Percentiles rank a stretch among this genome's conserved stretches.
These are phyloP conservation scores for Claviceps citrina DNA, from an alignment of 2,329 filamentous ascomycete genomes.

Conservation along the genomic window DNA sequence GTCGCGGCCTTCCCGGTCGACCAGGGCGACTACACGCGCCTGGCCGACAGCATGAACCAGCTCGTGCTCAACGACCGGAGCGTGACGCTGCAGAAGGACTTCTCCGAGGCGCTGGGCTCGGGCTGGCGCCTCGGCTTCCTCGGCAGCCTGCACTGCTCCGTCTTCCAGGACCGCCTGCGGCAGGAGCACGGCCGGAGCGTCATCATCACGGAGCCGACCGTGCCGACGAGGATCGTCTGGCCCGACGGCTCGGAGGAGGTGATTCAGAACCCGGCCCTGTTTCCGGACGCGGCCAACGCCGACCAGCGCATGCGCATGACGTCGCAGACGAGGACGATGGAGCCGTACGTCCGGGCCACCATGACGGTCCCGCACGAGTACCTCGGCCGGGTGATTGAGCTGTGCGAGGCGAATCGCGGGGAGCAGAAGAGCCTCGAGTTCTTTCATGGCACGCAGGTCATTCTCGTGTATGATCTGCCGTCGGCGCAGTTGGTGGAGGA, in stretches of 20 bases:
- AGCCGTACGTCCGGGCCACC: slow-evolving; percentile 54
- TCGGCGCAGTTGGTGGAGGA: slow-evolving; percentile 86
- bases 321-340: slow-evolving; percentile 30
- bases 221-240: slow-evolving; percentile 78
- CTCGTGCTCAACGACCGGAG: slow-evolving; percentile 89
- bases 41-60: slow-evolving; percentile 89
- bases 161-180: slow-evolving; percentile 87
- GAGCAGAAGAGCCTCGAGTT: slow-evolving; percentile 79
- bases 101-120: slow-evolving; percentile 80
- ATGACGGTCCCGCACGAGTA: slow-evolving; percentile 90
- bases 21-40: slow-evolving; percentile 67
- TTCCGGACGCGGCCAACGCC: slow-evolving; percentile 55
- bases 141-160: slow-evolving; percentile 95
- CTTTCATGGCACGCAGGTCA: slow-evolving; percentile 84
- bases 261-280: slow-evolving; percentile 74
- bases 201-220: slow-evolving; percentile 91
- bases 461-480: slow-evolving; percentile 81
- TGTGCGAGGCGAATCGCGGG: slow-evolving; percentile 81
- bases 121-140: slow-evolving; percentile 91
- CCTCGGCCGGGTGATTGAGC: slow-evolving; percentile 81
- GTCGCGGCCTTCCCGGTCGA: slow-evolving; percentile 93
- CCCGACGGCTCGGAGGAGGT: slow-evolving; percentile 61
- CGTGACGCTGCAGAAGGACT: slow-evolving; percentile 85
- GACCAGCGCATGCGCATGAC: slow-evolving; percentile 29
- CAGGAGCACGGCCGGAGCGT: slow-evolving; percentile 91